A percentile compares a stretch with the other conserved stretches of the same genome.
phyloP scores from a whole-genome alignment of 148 eudicot species.

The Fallopia convolvulus region DNA sequence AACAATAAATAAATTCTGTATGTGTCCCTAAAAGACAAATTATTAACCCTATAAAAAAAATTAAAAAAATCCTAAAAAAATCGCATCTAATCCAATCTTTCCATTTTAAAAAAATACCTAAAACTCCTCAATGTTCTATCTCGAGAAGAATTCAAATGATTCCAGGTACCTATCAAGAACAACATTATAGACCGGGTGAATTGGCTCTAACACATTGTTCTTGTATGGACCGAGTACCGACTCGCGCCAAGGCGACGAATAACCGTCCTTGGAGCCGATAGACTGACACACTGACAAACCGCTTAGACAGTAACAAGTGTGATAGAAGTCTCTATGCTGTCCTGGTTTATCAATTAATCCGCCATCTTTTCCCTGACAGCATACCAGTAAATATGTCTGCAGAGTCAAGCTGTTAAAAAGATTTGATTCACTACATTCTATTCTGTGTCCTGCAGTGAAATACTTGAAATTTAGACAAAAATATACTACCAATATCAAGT shows the following conservation, averaged over 20 bases:
- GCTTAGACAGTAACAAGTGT: constrained; percentile 82
- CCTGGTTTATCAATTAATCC: constrained; percentile 96
- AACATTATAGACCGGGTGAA: constrained; percentile 67
- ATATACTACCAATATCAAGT: too few relatives aligned
- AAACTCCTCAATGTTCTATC: too few relatives aligned
- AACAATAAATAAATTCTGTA: too few relatives aligned
- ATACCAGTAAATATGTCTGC: constrained; percentile 79
- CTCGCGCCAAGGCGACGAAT: constrained; percentile 39
- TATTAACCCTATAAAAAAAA: too few relatives aligned
- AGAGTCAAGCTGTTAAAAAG: constrained; percentile 57
- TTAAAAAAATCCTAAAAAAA: too few relatives aligned
- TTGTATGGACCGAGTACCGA: constrained; percentile 57
- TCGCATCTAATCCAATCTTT: too few relatives aligned
- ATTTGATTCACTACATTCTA: constrained; percentile 7
- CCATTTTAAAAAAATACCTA: too few relatives aligned
- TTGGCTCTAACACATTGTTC: constrained; percentile 47
- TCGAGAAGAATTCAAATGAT: constrained; percentile 47
- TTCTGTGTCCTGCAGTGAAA: background rate
- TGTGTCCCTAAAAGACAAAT: too few relatives aligned
- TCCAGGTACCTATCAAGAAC: constrained; percentile 51
- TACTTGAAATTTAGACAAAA: too few relatives aligned
- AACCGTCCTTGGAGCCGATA: constrained; percentile 28
- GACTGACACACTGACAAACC: constrained; percentile 74
- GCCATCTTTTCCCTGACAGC: constrained; percentile 78
- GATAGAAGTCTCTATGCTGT: constrained; percentile 67